These are phyloP conservation scores for Populus simonii DNA, from an alignment of 345 rosid genomes.

Conservation along the genomic window DNA sequence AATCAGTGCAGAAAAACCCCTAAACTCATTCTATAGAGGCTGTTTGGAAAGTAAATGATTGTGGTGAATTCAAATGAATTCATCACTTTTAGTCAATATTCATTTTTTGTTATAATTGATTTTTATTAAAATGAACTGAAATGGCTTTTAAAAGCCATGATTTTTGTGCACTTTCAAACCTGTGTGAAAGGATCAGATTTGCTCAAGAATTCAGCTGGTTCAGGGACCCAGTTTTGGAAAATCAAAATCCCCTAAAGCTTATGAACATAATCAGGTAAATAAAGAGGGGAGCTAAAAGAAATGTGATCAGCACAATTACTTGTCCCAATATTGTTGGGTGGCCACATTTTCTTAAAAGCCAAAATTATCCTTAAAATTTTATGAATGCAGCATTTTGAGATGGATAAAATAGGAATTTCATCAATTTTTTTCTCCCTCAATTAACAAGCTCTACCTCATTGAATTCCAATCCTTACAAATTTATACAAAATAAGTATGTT, in stretches of 20 bases:
- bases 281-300: background rate
- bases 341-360: background rate
- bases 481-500: background rate
- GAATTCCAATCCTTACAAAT: background rate
- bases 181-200: no score
- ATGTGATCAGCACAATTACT: background rate
- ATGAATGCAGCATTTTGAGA: background rate
- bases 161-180: background rate
- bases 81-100: background rate
- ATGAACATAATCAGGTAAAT: background rate
- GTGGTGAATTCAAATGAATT: background rate
- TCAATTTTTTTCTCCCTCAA: background rate
- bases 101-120: no score
- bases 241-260: background rate
- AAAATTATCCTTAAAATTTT: background rate
- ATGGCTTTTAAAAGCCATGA: background rate
- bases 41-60: background rate
- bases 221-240: no score
- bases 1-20: background rate
- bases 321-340: background rate
- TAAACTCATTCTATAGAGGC: background rate
- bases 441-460: background rate
- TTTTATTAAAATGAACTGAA: background rate
- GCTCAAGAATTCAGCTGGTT: no score
- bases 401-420: background rate